phyloP scores from a whole-genome alignment of 495 filamentous ascomycete genomes.

The Lasiosphaeris hirsuta region DNA sequence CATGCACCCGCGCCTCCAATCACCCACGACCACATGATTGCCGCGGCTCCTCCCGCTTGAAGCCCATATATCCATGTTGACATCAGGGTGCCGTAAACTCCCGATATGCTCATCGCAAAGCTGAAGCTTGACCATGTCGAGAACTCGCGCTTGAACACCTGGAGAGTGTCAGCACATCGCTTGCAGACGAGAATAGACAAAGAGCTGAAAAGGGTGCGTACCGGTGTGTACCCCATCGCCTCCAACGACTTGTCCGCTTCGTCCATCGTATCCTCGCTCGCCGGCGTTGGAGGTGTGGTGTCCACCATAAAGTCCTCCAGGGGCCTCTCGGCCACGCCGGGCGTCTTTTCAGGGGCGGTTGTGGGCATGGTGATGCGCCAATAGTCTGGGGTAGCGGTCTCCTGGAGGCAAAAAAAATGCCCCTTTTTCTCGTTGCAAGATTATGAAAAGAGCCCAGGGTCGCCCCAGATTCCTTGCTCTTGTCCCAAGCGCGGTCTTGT shows the following conservation, averaged over 20 bases:
- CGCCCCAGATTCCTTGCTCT: too few relatives aligned
- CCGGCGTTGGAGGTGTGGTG: slow-evolving; percentile 1
- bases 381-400: neutral
- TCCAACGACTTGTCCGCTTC: slow-evolving; percentile 33
- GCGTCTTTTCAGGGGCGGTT: slow-evolving; percentile 5
- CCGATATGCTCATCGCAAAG: slow-evolving; percentile 61
- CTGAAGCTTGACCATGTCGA: slow-evolving; percentile 60
- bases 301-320: neutral
- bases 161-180: neutral
- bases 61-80: slow-evolving; percentile 61
- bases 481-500: too few relatives aligned
- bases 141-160: slow-evolving; percentile 64
- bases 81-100: slow-evolving; percentile 58
- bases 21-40: slow-evolving; percentile 64
- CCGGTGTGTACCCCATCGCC: slow-evolving; percentile 33
- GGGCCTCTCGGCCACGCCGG: neutral
- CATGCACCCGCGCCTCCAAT: slow-evolving; percentile 61
- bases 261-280: slow-evolving; percentile 12
- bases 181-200: neutral
- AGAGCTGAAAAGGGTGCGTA: slow-evolving; percentile 7
- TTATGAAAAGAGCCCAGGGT: too few relatives aligned
- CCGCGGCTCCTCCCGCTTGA: slow-evolving; percentile 55
- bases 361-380: neutral
- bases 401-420: too few relatives aligned
- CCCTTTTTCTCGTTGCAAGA: too few relatives aligned